Base-by-base conservation (phyloP, 2,329 filamentous ascomycete species). In the Trichoderma koningii region DNA sequence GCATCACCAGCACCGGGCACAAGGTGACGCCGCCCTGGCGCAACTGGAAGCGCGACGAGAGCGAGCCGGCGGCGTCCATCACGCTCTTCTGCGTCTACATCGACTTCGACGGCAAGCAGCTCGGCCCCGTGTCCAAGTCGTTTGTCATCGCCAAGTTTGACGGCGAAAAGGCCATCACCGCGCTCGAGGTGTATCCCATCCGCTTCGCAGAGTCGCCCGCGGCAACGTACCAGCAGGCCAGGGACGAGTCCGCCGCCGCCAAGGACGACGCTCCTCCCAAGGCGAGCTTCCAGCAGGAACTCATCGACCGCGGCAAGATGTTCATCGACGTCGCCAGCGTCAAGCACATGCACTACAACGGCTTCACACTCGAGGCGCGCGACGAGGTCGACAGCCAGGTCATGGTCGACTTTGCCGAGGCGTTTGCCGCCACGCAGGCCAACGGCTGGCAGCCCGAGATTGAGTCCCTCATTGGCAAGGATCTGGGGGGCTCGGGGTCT, bases 61-160 rank as follows among this genome's bases (percentile, higher is more conserved):
- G 30, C n/a, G 41, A 41, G 5, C 57, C 23, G 9, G 57, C 41
- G 0, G 50, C 61, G 15, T 38, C 41, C 6, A 51, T 70, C 10
- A 50, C 55, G 0, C 42, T 72, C 0, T 17, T 66, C 28, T 71
- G 71, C 59, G 69, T 73, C 15, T 70, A 71, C 28, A 67, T 75
- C 17, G 70, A 76, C 57, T 77, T 75, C 57, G 73, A 77, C 41
- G 76, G 75, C 0, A 69, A 69, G 4, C 21, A 59, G 1, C 55
- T 76, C 1, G 75, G 75, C 0, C 74, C 74, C 0, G 71, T 76
- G 0, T 12, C 3, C 1, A 68, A 65, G 1, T 59, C 7, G 0
- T 72, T 75, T n/a, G 19, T 64, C 0, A 68, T 77, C 45, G 34
- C 55, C 5, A 61, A 59, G 2, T 77, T 71, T 48, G 73, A 73